Base-by-base conservation (phyloP, 2,329 filamentous ascomycete genomes). In the Cytospora mali region DNA sequence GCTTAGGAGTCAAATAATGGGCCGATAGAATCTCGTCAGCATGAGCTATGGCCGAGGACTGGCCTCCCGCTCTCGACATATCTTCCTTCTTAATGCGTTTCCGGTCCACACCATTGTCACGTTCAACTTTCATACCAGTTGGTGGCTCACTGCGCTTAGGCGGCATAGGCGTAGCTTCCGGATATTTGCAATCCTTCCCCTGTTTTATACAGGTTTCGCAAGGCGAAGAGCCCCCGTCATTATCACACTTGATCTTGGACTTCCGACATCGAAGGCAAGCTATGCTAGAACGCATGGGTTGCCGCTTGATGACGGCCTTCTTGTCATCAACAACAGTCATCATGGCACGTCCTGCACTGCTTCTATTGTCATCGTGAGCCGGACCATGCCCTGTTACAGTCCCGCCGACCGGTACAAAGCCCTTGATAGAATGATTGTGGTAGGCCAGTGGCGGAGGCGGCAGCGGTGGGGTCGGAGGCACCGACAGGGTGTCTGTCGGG, bases 221-320 rank as follows among this genome's bases (percentile, higher is more conserved):
- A 18, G 85, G 86, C 18, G 86, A 88, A 66, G 84, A 84, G 62
- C 88, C 84, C 64, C 90, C 90, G 68, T 85, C 84, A 76, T 95
- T 95, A 74, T 92, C 87, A 77, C 92, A 96, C 76, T 94, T 94
- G 73, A 94, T 91, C 77, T 95, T 96, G 73, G 90, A 92, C 70
- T 86, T 86, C 62, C 91, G 84, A 73, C 91, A 94, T 66, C 86
- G 83, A 65, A 85, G 80, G 75, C 91, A 95, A 54, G 91, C 91
- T 72, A 94, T 92, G 71, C 88, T 91, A 53, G 90, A 92, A 68
- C 91, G 84, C 84, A 92, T 89, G 35, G 81, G 80, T 14, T 78
- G 74, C 62, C 79, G 77, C 69, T 74, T 75, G n/a, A 80, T 80
- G 71, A 76, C 76, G 52, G 72, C 68, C 65, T 77, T 80, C 69